These are phyloP conservation scores for Cicer arietinum DNA, from an alignment of 306 rosid species.

Conservation along the genomic window DNA sequence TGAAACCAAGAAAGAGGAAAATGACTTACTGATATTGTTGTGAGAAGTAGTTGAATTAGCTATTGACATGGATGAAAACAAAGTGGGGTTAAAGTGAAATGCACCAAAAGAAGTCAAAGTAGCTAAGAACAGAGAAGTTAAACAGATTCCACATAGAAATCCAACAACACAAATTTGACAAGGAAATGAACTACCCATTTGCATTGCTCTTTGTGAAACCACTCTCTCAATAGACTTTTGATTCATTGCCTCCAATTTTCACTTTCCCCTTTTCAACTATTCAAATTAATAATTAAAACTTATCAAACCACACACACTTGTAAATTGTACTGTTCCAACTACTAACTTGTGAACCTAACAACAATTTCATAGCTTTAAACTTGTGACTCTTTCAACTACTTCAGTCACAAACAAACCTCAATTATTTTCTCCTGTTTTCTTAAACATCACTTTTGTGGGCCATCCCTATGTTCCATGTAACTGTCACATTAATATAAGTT, in stretches of 20 bases:
- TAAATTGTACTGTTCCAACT: neutral
- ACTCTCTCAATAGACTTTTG: constrained; percentile 76
- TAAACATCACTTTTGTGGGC: constrained; percentile 36
- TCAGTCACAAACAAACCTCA: constrained; percentile 24
- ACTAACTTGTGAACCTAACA: constrained; percentile 46
- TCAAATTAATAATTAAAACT: constrained; percentile 19
- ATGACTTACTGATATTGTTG: constrained; percentile 58
- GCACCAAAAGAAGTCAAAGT: constrained; percentile 76
- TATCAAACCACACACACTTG: constrained; percentile 21
- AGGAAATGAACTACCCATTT: constrained; percentile 79
- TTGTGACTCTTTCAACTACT: constrained; percentile 46
- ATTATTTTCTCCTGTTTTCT: constrained; percentile 46
- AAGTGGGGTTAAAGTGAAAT: constrained; percentile 60
- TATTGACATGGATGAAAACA: constrained; percentile 58
- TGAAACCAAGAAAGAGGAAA: neutral
- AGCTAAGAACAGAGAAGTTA: constrained; percentile 75
- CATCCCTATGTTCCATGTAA: constrained; percentile 36
- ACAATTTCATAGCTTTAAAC: constrained; percentile 6
- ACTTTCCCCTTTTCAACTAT: neutral
- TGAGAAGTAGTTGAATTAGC: constrained; percentile 54
- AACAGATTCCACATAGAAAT: constrained; percentile 83
- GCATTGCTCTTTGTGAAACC: constrained; percentile 83
- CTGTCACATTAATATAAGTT: constrained; percentile 46
- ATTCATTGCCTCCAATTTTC: constrained; percentile 57
- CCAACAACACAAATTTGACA: constrained; percentile 94